Percentiles rank a stretch among this genome's conserved stretches.
phyloP scores from a whole-genome alignment of 169 alveolate genomes.

The Besnoitia besnoiti region DNA sequence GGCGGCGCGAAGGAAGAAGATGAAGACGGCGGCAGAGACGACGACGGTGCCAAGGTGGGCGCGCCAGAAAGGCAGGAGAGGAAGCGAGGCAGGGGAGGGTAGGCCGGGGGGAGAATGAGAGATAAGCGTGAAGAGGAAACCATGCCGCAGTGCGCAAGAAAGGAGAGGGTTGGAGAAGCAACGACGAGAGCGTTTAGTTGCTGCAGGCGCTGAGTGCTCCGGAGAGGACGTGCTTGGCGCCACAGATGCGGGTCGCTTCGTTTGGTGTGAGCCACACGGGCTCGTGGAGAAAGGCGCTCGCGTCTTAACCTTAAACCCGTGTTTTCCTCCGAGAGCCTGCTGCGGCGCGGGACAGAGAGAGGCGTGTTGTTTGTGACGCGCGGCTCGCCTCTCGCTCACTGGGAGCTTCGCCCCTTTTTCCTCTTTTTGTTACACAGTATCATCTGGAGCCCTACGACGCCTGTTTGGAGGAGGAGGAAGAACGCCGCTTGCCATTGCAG shows the following conservation, averaged over 20 bases:
- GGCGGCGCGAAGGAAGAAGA: background rate
- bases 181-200: no score
- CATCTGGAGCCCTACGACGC: conserved; percentile 41
- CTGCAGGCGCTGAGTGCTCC: no score
- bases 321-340: no score
- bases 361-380: no score
- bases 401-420: no score
- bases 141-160: background rate
- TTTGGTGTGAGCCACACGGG: background rate
- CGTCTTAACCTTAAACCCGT: no score
- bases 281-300: no score
- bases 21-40: background rate
- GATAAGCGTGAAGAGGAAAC: background rate
- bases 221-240: no score
- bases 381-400: no score
- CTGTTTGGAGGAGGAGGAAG: conserved; percentile 35
- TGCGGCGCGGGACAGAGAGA: no score
- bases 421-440: background rate
- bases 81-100: background rate
- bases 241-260: no score
- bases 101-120: background rate
- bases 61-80: background rate
- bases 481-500: background rate
- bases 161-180: background rate
- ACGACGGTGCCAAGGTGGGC: background rate